These are phyloP conservation scores for Lithospermum erythrorhizon DNA, from an alignment of 257 asterid species.

Conservation along the genomic window DNA sequence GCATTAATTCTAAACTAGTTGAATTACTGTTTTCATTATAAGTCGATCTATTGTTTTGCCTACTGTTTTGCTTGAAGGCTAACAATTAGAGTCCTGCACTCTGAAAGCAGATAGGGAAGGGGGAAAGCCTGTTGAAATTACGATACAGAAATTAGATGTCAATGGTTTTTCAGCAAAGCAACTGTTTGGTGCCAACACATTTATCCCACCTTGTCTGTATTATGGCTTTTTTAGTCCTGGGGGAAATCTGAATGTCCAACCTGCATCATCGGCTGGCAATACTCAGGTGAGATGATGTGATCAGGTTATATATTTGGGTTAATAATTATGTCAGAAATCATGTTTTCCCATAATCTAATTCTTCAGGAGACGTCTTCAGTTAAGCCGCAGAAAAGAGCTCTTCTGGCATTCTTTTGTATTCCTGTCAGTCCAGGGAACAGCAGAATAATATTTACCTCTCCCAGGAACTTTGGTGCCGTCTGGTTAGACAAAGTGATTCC, in stretches of 20 bases:
- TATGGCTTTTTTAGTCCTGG: conserved; percentile 36
- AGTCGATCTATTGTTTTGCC: not conserved
- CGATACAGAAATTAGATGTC: conserved; percentile 29
- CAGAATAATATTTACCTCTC: conserved; percentile 57
- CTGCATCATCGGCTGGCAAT: conserved; percentile 28
- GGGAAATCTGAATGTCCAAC: conserved; percentile 19
- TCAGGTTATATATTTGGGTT: not conserved
- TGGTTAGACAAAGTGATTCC: conserved; percentile 56
- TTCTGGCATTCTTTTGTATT: conserved; percentile 52
- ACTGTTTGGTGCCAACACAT: conserved; percentile 23
- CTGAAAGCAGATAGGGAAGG: conserved; percentile 84
- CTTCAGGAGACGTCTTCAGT: conserved; percentile 34
- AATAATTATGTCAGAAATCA: not conserved
- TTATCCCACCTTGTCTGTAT: conserved; percentile 59
- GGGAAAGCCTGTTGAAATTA: conserved; percentile 60
- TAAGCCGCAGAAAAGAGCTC: conserved; percentile 19
- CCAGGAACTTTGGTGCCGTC: conserved; percentile 59
- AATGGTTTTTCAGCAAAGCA: conserved; percentile 52
- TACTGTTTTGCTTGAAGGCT: conserved; percentile 16
- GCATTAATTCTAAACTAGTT: conserved; percentile 9
- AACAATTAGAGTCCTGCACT: conserved; percentile 41
- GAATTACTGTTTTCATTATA: not conserved
- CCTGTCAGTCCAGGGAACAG: conserved; percentile 87
- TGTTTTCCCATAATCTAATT: not conserved
- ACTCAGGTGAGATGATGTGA: conserved; percentile 28